These are phyloP conservation scores for Paramecium caudatum DNA, from an alignment of 73 alveolate species.

Conservation along the genomic window DNA sequence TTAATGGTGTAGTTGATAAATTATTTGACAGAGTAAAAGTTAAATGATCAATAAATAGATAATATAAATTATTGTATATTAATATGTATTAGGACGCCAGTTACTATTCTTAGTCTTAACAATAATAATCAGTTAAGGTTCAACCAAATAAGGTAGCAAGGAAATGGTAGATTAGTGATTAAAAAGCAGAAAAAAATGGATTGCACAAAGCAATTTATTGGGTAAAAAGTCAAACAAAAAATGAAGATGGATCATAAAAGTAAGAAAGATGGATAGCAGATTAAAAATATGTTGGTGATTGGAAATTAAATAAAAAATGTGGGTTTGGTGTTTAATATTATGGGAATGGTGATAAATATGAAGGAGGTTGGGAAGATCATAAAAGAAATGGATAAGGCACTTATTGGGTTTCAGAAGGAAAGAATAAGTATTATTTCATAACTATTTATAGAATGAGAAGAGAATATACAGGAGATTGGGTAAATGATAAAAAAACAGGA, in stretches of 20 bases:
- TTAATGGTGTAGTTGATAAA: conserved; percentile 74
- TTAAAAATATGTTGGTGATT: conserved; percentile 89
- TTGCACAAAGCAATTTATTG: conserved; percentile 95
- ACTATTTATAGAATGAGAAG: conserved; percentile 83
- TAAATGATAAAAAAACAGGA: conserved; percentile 96
- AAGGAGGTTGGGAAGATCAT: conserved; percentile 93
- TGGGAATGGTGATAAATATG: conserved; percentile 93
- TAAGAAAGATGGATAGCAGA: conserved; percentile 94
- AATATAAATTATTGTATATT: no score
- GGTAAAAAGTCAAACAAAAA: conserved; percentile 90
- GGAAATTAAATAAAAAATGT: conserved; percentile 88
- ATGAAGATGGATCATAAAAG: conserved; percentile 93
- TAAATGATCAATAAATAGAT: conserved; percentile 19
- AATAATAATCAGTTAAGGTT: conserved; percentile 34
- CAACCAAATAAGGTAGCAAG: conserved; percentile 16
- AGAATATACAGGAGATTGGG: conserved; percentile 98
- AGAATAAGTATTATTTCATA: conserved; percentile 65
- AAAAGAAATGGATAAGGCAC: conserved; percentile 97
- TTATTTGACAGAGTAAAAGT: conserved; percentile 74
- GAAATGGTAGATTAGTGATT: conserved; percentile 78
- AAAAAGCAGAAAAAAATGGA: conserved; percentile 96
- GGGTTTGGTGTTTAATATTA: conserved; percentile 92
- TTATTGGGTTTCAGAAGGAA: conserved; percentile 92
- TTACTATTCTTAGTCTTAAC: conserved; percentile 30
- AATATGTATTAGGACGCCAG: conserved; percentile 61